Evolutionary conservation across 2,329 filamentous ascomycete species (phyloP), one percentile per base, ranked within the genome.

Genomic region (Ploettnerulaceae sp.): DNA sequence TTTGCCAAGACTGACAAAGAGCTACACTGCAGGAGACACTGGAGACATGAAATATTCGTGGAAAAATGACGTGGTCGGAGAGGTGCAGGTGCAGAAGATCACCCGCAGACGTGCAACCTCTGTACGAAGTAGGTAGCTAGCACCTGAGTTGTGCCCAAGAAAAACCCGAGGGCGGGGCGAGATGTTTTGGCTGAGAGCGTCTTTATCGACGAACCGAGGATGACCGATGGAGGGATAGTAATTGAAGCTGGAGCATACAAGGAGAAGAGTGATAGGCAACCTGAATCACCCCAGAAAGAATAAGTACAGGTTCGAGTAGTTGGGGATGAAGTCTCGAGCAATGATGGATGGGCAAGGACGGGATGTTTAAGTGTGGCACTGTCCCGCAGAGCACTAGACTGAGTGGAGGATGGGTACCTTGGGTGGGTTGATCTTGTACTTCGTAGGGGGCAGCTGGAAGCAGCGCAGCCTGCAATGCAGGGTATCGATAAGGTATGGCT

Each of bases 21-120:
- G 21, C 52, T 49, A 48, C 51, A 53, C 38, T 53, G 53, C 35
- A 57, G 57, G 59, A 61, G 55, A 58, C 57, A 63, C 60, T 37
- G 55, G 59, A 61, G 59, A 44, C 51, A 46, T 48, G 42, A 56
- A 49, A 54, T 51, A 47, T 54, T 58, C 47, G 57, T 56, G 57
- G 55, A 42, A 34, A 47, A 51, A 47, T 57, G 53, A 60, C 52
- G 52, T 57, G 53, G 49, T 55, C 50, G 49, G 49, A 53, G 52
- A 55, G 47, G 50, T 55, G 54, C 55, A 57, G 54, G n/a, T n/a
- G n/a, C n/a, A 46, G 48, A 47, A 51, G 44, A 50, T 31, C 21
- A 32, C 49, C 34, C 48, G 35, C 26, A 46, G 36, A 43, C 48
- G 56, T 59, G 53, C 49, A 55, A 59, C 55, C 50, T 51, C 45